These are phyloP conservation scores for Ganoderma lingzhi DNA, from an alignment of 1,284 basidiomycete species.

Conservation along the genomic window DNA sequence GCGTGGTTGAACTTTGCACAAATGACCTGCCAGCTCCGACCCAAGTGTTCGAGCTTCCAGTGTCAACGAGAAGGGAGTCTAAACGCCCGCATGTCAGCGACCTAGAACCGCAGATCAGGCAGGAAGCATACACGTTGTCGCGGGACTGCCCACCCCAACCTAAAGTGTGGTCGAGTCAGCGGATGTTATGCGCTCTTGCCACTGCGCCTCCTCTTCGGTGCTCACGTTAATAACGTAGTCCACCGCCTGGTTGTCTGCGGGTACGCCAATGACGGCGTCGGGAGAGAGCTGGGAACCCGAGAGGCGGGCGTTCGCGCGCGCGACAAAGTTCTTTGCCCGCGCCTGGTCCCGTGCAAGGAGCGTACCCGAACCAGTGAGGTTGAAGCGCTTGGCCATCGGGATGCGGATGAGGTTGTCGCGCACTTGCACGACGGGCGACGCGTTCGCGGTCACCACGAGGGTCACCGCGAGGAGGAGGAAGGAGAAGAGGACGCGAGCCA, in stretches of 20 bases:
- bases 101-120: background rate
- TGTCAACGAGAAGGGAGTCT: slow-evolving; percentile 43
- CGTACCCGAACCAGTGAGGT: slow-evolving; percentile 36
- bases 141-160: slow-evolving; percentile 46
- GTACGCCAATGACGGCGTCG: slow-evolving; percentile 36
- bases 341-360: slow-evolving; percentile 39
- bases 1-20: slow-evolving; percentile 56
- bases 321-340: slow-evolving; percentile 33
- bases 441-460: slow-evolving; percentile 34
- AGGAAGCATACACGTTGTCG: slow-evolving; percentile 42
- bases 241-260: slow-evolving; percentile 50
- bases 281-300: slow-evolving; percentile 20
- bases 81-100: background rate
- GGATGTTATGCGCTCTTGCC: background rate
- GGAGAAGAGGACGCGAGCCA: slow-evolving; percentile 29
- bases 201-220: background rate
- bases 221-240: slow-evolving; percentile 42
- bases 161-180: slow-evolving; percentile 12
- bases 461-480: slow-evolving; percentile 31
- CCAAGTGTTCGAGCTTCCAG: slow-evolving; percentile 69
- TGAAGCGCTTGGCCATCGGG: slow-evolving; percentile 40
- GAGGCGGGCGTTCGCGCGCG: slow-evolving; percentile 30
- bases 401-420: slow-evolving; percentile 36
- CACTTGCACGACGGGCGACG: slow-evolving; percentile 35
- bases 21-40: slow-evolving; percentile 62